Conservation (phyloP, 352 stramenopile species). For the Phytophthora hibernalis region DNA sequence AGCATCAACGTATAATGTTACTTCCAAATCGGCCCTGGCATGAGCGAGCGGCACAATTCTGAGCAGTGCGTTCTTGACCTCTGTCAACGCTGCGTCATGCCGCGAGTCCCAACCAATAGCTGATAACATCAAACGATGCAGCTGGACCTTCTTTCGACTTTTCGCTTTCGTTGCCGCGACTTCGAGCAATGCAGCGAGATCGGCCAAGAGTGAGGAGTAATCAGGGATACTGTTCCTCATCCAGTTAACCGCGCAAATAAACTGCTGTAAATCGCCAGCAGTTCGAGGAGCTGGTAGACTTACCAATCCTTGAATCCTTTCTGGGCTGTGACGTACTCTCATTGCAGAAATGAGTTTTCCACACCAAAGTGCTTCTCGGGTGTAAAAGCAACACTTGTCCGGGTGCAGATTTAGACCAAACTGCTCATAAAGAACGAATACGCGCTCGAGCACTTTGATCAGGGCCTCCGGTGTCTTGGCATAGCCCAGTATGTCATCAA, state of each 20-base stretch:
- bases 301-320: slow-evolving; percentile 11
- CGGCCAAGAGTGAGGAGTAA: not conserved
- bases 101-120: slow-evolving; percentile 3
- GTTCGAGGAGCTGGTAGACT: not conserved
- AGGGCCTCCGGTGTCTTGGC: not conserved
- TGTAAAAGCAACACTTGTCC: slow-evolving; percentile 2
- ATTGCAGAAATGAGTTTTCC: slow-evolving; percentile 9
- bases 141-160: slow-evolving; percentile 6
- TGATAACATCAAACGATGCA: not conserved
- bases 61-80: not conserved
- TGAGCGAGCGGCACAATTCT: slow-evolving; percentile 19
- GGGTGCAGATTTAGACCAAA: slow-evolving; percentile 17
- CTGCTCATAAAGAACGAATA: not conserved
- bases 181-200: not conserved
- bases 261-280: slow-evolving; percentile 21
- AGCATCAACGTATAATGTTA: slow-evolving; percentile 6
- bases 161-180: no score
- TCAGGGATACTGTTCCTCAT: slow-evolving; percentile 23
- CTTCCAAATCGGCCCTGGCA: not conserved
- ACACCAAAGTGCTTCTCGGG: slow-evolving; percentile 10
- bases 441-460: not conserved
- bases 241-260: slow-evolving; percentile 33
- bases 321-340: slow-evolving; percentile 1
- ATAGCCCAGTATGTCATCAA: slow-evolving; percentile 16
- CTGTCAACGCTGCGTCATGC: not conserved